Evolutionary conservation across 2,329 filamentous ascomycete genomes (phyloP).

Genomic region (Neonectria magnoliae): DNA sequence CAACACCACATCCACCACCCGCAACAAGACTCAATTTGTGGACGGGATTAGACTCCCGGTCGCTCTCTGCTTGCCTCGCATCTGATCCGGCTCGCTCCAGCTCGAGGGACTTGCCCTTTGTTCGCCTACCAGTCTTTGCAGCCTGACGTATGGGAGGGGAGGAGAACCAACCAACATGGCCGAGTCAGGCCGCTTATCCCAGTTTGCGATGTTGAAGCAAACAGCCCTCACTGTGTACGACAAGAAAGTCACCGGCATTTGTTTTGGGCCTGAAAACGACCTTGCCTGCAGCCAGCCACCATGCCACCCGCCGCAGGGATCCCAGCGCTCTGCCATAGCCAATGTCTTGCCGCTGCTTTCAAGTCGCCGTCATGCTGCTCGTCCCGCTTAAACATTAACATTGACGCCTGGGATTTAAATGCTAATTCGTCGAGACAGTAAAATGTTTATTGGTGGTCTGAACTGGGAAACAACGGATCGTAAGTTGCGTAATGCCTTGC

Average conservation of each 20-base stretch:
- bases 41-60: constrained; percentile 5
- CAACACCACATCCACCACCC: constrained; percentile 7
- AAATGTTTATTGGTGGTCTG: constrained; percentile 99
- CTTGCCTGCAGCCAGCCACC: constrained; percentile 36
- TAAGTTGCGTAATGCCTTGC: constrained; percentile 62
- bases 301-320: constrained; percentile 30
- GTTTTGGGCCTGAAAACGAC: constrained; percentile 16
- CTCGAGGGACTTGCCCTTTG: constrained; percentile 13
- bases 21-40: constrained; percentile 7
- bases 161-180: not conserved
- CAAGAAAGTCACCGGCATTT: constrained; percentile 1
- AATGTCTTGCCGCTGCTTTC: constrained; percentile 12
- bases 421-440: constrained; percentile 65
- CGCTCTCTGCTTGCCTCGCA: constrained; percentile 5
- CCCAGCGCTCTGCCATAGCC: constrained; percentile 23
- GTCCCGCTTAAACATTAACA: constrained; percentile 15
- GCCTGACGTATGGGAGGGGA: constrained; percentile 3
- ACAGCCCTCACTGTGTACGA: not conserved
- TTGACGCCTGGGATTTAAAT: constrained; percentile 9
- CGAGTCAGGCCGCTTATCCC: not conserved
- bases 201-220: constrained; percentile 23
- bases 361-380: constrained; percentile 15
- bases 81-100: constrained; percentile 3
- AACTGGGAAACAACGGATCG: constrained; percentile 99
- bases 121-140: constrained; percentile 5